These are phyloP conservation scores for Niveomyces coronatus DNA, from an alignment of 2,329 filamentous ascomycete genomes.

Conservation along the genomic window DNA sequence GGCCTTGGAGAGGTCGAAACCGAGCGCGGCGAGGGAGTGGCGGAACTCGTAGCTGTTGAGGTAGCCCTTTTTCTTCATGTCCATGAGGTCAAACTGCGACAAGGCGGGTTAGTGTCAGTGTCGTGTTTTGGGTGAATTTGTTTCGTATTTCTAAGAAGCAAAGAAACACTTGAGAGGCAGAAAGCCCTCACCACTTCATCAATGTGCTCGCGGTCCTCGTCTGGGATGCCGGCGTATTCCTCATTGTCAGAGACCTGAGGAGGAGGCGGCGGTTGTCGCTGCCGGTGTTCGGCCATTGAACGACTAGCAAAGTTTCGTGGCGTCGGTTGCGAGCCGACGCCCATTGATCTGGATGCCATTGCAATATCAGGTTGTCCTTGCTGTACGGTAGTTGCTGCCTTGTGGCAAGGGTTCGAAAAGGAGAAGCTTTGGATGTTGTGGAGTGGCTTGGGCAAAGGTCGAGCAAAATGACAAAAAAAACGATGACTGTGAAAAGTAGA, in stretches of 20 bases:
- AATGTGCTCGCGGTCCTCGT: constrained; percentile 88
- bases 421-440: neutral
- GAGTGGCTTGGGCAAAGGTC: constrained; percentile 9
- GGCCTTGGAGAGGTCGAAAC: constrained; percentile 80
- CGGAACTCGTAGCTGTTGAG: constrained; percentile 98
- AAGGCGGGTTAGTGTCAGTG: neutral
- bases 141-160: neutral
- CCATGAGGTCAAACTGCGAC: constrained; percentile 96
- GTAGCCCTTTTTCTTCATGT: constrained; percentile 86
- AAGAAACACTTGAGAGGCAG: neutral
- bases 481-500: too few species aligned
- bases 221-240: constrained; percentile 46
- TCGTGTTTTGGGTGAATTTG: neutral
- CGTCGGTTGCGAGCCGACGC: constrained; percentile 29
- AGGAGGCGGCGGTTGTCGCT: constrained; percentile 18
- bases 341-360: constrained; percentile 7
- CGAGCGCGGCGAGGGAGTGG: constrained; percentile 89
- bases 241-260: constrained; percentile 27
- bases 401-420: too few species aligned
- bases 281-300: constrained; percentile 23
- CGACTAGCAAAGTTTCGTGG: constrained; percentile 27
- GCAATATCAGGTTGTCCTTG: neutral
- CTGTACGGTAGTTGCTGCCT: too few species aligned
- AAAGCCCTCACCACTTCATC: constrained; percentile 68
- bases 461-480: too few species aligned